Conservation (phyloP, 1,139 yeast species). For the Trichomonascaceae sp. region DNA sequence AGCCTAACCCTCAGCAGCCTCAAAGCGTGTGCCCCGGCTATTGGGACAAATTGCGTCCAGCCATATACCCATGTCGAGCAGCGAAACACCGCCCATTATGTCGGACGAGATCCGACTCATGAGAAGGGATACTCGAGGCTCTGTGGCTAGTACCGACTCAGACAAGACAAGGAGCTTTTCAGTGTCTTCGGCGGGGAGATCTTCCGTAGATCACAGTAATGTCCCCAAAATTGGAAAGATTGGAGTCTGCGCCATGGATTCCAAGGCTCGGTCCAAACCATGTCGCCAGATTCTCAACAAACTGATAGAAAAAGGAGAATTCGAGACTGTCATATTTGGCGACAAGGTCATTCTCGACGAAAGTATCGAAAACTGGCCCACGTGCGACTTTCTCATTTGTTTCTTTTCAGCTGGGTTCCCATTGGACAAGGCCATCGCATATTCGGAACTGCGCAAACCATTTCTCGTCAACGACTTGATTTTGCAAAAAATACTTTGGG, state of each 20-base stretch:
- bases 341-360: conserved; percentile 96
- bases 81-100: too few relatives aligned
- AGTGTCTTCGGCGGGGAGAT: conserved; percentile 5
- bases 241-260: conserved; percentile 99
- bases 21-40: too few relatives aligned
- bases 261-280: conserved; percentile 91
- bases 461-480: conserved; percentile 77
- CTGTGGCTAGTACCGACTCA: background rate
- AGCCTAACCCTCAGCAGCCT: too few relatives aligned
- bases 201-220: conserved; percentile 4
- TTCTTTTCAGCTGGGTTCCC: conserved; percentile 97
- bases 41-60: too few relatives aligned
- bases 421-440: conserved; percentile 83
- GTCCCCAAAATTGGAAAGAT: conserved; percentile 74
- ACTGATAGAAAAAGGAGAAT: conserved; percentile 84
- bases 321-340: conserved; percentile 93
- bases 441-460: conserved; percentile 83
- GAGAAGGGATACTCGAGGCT: background rate
- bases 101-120: background rate
- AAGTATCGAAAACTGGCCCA: conserved; percentile 90
- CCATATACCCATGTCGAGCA: too few relatives aligned
- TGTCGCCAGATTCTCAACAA: conserved; percentile 84
- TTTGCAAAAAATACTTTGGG: conserved; percentile 93
- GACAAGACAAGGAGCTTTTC: conserved; percentile 6
- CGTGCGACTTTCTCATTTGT: conserved; percentile 87